These are phyloP conservation scores for Syzygium oleosum DNA, from an alignment of 345 rosid genomes.

Conservation along the genomic window DNA sequence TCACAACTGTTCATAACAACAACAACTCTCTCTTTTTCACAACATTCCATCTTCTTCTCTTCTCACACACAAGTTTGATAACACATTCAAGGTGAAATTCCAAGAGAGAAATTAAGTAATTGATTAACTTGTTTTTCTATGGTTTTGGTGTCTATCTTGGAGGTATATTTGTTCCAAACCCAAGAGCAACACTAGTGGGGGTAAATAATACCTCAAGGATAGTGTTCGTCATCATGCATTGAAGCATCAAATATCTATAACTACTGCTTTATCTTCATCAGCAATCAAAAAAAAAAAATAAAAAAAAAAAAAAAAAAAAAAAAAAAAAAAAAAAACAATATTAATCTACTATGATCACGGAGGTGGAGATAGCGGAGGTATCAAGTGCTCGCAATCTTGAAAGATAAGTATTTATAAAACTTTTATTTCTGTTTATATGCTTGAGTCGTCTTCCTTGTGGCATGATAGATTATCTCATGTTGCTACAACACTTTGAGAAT, in stretches of 20 bases:
- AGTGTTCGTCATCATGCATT: not conserved
- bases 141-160: not conserved
- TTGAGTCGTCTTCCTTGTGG: not conserved
- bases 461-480: not conserved
- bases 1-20: not conserved
- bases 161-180: not conserved
- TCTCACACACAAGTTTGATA: not conserved
- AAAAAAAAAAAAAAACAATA: no score
- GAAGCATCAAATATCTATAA: not conserved
- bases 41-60: not conserved
- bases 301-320: no score
- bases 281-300: no score
- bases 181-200: not conserved
- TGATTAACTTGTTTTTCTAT: not conserved
- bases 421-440: not conserved
- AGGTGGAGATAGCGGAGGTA: not conserved
- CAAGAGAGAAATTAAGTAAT: not conserved
- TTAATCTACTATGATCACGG: not conserved
- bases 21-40: not conserved
- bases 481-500: not conserved
- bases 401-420: no score
- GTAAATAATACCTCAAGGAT: not conserved
- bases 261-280: rapidly evolving
- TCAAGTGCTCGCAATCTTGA: not conserved
- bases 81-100: not conserved